A percentile compares a stretch with the other conserved stretches of the same genome.
These are phyloP conservation scores for Stagonosporopsis cucurbitacearum DNA, from an alignment of 2,329 filamentous ascomycete species.

Conservation along the genomic window DNA sequence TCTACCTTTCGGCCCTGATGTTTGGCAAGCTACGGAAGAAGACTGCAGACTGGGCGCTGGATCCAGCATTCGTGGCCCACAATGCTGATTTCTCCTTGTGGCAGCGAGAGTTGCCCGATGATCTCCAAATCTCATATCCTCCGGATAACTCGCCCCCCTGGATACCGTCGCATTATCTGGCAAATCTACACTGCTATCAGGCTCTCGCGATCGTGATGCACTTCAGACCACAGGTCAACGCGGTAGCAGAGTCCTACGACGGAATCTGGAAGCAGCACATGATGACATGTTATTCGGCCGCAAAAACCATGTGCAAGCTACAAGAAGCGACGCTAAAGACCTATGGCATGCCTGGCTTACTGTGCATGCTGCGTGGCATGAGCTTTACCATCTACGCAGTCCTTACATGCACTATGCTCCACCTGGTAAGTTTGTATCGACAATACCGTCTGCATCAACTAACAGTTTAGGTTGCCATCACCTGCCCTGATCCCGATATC, in stretches of 20 bases:
- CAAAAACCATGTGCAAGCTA: conserved; percentile 82
- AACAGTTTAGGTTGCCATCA: conserved; percentile 76
- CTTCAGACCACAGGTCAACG: conserved; percentile 79
- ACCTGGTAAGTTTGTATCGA: conserved; percentile 73
- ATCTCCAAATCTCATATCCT: conserved; percentile 79
- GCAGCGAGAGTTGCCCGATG: conserved; percentile 76
- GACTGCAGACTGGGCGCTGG: conserved; percentile 83
- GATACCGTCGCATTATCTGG: conserved; percentile 85
- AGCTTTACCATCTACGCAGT: conserved; percentile 96
- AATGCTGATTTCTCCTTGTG: conserved; percentile 79
- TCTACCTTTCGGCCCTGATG: conserved; percentile 76
- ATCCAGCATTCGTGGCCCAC: conserved; percentile 80
- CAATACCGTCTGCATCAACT: conserved; percentile 8
- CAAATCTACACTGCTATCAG: conserved; percentile 89
- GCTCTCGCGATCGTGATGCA: conserved; percentile 85
- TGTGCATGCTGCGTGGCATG: conserved; percentile 92
- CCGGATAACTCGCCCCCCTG: conserved; percentile 80
- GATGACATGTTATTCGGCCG: conserved; percentile 81
- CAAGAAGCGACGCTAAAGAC: conserved; percentile 82
- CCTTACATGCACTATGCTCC: conserved; percentile 88
- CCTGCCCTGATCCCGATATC: conserved; percentile 88
- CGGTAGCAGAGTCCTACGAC: conserved; percentile 77
- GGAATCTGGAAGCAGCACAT: conserved; percentile 88
- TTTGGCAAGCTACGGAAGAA: conserved; percentile 77
- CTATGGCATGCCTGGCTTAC: conserved; percentile 78